Conservation (phyloP, 2,329 filamentous ascomycete species). For the Ophiostoma novo-ulmi region DNA sequence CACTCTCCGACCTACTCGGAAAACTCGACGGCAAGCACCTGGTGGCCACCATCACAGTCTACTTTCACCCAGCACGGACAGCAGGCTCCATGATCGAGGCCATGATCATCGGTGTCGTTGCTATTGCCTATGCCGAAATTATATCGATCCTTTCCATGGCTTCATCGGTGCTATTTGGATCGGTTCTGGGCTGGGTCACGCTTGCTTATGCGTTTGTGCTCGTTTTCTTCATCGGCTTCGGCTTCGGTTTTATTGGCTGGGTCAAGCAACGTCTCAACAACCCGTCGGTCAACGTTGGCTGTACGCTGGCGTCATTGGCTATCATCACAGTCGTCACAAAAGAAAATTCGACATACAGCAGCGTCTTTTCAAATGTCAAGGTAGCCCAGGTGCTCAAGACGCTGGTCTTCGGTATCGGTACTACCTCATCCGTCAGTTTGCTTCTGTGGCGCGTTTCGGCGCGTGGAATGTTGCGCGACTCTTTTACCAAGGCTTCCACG, state of each 20-base stretch:
- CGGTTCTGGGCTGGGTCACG: slow-evolving; percentile 58
- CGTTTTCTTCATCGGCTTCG: slow-evolving; percentile 77
- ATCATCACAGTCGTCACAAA: slow-evolving; percentile 88
- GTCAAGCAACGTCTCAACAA: slow-evolving; percentile 73
- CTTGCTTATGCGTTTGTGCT: slow-evolving; percentile 76
- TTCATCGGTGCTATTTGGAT: slow-evolving; percentile 73
- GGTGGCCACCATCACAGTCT: slow-evolving; percentile 88
- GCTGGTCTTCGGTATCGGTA: slow-evolving; percentile 69
- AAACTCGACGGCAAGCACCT: slow-evolving; percentile 88
- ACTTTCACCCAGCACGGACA: slow-evolving; percentile 85
- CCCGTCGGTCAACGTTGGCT: slow-evolving; percentile 76
- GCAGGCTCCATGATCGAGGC: slow-evolving; percentile 88
- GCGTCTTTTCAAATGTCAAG: slow-evolving; percentile 75
- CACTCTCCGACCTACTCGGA: slow-evolving; percentile 68
- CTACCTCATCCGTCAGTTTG: slow-evolving; percentile 69
- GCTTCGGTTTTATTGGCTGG: slow-evolving; percentile 83
- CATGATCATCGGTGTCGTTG: slow-evolving; percentile 66
- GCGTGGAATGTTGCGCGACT: slow-evolving; percentile 64
- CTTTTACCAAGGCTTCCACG: slow-evolving; percentile 67
- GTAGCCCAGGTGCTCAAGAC: slow-evolving; percentile 79
- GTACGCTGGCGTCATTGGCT: slow-evolving; percentile 78
- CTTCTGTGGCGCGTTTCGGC: slow-evolving; percentile 75
- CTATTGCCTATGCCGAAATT: slow-evolving; percentile 71
- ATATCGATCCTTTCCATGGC: slow-evolving; percentile 82
- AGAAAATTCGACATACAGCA: slow-evolving; percentile 79